These are phyloP conservation scores for Aspergillus aculeatus DNA, from an alignment of 2,329 filamentous ascomycete genomes.

Conservation along the genomic window DNA sequence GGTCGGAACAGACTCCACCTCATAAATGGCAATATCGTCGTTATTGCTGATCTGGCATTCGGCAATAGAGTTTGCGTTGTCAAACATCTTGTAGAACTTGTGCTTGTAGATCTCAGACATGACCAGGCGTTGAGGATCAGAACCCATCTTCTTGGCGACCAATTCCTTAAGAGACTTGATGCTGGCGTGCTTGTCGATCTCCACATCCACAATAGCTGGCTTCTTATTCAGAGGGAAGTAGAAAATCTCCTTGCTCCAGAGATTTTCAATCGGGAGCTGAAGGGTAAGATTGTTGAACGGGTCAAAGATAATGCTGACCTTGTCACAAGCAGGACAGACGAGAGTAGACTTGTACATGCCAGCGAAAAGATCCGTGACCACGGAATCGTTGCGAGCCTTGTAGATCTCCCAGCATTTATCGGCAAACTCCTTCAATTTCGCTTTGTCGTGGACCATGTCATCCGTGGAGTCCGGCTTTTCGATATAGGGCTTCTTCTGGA, in stretches of 20 bases:
- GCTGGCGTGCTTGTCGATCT: slow-evolving; percentile 68
- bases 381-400: slow-evolving; percentile 86
- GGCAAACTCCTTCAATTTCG: slow-evolving; percentile 79
- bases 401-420: slow-evolving; percentile 90
- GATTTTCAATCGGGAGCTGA: slow-evolving; percentile 81
- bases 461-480: slow-evolving; percentile 98
- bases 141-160: slow-evolving; percentile 54
- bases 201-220: slow-evolving; percentile 71
- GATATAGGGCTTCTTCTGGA: slow-evolving; percentile 94
- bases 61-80: slow-evolving; percentile 65
- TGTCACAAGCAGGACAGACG: slow-evolving; percentile 84
- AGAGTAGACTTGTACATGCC: slow-evolving; percentile 98
- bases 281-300: slow-evolving; percentile 94
- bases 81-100: slow-evolving; percentile 83
- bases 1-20: slow-evolving; percentile 75
- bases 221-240: slow-evolving; percentile 74
- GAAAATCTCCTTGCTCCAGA: slow-evolving; percentile 72
- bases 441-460: slow-evolving; percentile 82
- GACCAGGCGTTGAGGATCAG: slow-evolving; percentile 63
- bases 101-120: slow-evolving; percentile 77
- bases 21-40: slow-evolving; percentile 69
- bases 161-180: slow-evolving; percentile 53
- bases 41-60: slow-evolving; percentile 65
- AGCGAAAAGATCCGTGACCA: slow-evolving; percentile 92
- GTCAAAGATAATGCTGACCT: slow-evolving; percentile 98